Evolutionary conservation across 495 filamentous ascomycete species (phyloP).

Genomic region (Penicillium bovifimosum): DNA sequence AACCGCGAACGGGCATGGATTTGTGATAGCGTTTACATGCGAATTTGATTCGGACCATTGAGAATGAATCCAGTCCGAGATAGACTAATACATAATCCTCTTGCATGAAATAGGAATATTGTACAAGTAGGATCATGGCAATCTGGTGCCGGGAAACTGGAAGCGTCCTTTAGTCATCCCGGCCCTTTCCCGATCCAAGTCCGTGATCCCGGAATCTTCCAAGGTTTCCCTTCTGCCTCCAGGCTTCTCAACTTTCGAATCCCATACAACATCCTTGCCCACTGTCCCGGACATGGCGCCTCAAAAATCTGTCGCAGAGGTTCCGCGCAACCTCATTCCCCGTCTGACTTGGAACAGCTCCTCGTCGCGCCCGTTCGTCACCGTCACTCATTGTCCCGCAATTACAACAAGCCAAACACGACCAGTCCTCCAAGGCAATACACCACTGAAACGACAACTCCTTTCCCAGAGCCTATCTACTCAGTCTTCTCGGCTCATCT

Average conservation of each 20-base stretch:
- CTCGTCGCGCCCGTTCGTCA: slow-evolving; percentile 32
- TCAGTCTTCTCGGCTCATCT: slow-evolving; percentile 19
- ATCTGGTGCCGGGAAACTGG: slow-evolving; percentile 6
- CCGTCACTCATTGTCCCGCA: slow-evolving; percentile 26
- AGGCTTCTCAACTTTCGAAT: background rate
- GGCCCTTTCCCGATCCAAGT: slow-evolving; percentile 3
- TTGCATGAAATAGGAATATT: background rate
- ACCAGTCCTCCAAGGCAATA: slow-evolving; percentile 21
- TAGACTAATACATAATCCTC: slow-evolving; percentile 3
- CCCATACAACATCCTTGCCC: background rate
- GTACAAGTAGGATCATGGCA: background rate
- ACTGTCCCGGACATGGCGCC: slow-evolving; percentile 25
- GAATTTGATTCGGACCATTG: slow-evolving; percentile 1
- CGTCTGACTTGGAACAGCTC: slow-evolving; percentile 43
- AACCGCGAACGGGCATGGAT: slow-evolving; percentile 2
- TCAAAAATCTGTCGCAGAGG: slow-evolving; percentile 35
- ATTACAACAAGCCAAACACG: slow-evolving; percentile 24
- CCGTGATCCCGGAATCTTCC: slow-evolving; percentile 2
- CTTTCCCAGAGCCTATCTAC: slow-evolving; percentile 9
- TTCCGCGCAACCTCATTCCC: slow-evolving; percentile 39
- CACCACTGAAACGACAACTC: slow-evolving; percentile 21
- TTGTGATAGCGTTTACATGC: slow-evolving; percentile 16
- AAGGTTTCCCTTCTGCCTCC: slow-evolving; percentile 1
- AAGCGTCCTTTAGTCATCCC: slow-evolving; percentile 20
- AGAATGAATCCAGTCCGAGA: background rate